Evolutionary conservation across 805 yeast species (phyloP).

Genomic region (Candida adriatica): DNA sequence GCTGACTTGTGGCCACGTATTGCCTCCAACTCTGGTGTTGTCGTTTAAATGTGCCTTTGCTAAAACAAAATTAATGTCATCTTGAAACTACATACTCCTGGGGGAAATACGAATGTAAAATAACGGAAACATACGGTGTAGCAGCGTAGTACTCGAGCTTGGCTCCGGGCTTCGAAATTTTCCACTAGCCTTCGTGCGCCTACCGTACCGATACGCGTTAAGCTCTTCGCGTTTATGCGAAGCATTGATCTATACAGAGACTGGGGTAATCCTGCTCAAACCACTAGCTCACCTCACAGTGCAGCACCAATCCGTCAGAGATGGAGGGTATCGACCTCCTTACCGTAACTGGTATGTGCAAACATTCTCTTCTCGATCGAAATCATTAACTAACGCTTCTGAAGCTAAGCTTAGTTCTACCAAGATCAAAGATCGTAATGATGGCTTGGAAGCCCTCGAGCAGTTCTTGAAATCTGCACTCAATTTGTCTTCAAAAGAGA

Average conservation of each 20-base stretch:
- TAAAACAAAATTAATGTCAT: conserved; percentile 24
- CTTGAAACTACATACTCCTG: conserved; percentile 17
- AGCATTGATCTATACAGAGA: no score
- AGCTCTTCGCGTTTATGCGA: no score
- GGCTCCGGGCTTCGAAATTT: conserved; percentile 1
- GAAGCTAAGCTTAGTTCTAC: conserved; percentile 35
- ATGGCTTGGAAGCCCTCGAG: conserved; percentile 37
- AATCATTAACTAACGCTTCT: conserved; percentile 4
- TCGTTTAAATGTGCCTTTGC: conserved; percentile 54
- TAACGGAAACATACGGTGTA: conserved; percentile 8
- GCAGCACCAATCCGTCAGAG: no score
- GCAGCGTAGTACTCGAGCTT: conserved; percentile 1
- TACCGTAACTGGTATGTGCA: conserved; percentile 6
- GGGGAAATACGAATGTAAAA: conserved; percentile 20
- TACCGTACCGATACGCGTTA: no score
- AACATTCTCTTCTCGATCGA: not conserved
- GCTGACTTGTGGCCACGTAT: conserved; percentile 99
- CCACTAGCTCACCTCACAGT: no score
- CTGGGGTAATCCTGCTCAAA: no score
- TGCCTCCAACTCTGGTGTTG: conserved; percentile 99
- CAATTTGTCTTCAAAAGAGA: conserved; percentile 19
- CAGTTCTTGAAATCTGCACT: conserved; percentile 19
- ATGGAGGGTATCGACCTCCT: conserved; percentile 8
- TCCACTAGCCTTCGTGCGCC: no score
- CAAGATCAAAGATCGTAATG: conserved; percentile 49